Evolutionary conservation across 2,329 filamentous ascomycete species (phyloP), one percentile per base, ranked within the genome.

Genomic region (Paraphoma sp.): DNA sequence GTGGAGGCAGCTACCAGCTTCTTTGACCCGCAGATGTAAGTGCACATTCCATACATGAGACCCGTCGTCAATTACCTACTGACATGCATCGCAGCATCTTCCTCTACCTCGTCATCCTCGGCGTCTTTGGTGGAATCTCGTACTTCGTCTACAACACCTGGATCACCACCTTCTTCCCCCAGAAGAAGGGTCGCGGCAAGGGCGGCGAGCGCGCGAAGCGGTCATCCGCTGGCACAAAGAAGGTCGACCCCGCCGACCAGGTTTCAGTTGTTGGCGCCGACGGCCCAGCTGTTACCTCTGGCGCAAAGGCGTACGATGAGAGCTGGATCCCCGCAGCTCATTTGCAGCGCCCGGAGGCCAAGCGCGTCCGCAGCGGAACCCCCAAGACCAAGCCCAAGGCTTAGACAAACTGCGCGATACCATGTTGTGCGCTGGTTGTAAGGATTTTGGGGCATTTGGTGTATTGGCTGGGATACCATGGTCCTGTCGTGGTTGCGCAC

Each of bases 141-240:
- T 97, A 94, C 87, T 97, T 97, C 80, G 92, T 97, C 81, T 99
- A 99, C 87, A 95, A 90, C 83, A 96, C 94, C 72, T 98, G 94
- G 93, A 90, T 99, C 80, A 91, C 93, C 71, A 89, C 93, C 12
- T 90, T 99, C 75, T 97, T 98, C 84, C 94, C 95, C 47, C 92
- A 97, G 84, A 88, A 87, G 79, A 82, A 81, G 70, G 82, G 83
- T 60, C 76, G 82, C 54, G 83, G 82, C 68, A 86, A 86, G 77
- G 81, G 81, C 60, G 80, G 89, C 66, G 91, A 92, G 82, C 87
- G 88, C 62, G 81, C 85, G 55, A 87, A 86, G 77, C 82, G 81
- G 70, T 80, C 84, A 30, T 80, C 84, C 64, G 85, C 83, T 72
- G 87, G 87, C 74, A 78, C 78, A 68, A 91, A 91, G 84, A 90